Evolutionary conservation across 768 basidiomycete species (phyloP).

Genomic region (Cystofilobasidium ferigula): DNA sequence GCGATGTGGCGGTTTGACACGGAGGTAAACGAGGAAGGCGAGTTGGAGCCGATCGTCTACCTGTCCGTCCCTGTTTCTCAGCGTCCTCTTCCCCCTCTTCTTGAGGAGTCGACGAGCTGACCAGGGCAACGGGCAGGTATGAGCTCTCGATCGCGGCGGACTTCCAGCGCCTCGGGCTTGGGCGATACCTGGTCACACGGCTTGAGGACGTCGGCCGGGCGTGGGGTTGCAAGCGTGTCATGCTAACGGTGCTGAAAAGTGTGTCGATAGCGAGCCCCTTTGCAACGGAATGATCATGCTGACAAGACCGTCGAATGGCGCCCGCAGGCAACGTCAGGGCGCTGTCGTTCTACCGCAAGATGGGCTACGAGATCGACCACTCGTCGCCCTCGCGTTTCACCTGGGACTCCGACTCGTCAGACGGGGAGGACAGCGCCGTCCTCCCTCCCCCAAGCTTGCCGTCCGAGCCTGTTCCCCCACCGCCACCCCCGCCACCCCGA

Average conservation of each 20-base stretch:
- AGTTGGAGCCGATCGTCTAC: constrained; percentile 1
- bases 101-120: no score
- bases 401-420: neutral
- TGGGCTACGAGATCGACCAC: constrained; percentile 4
- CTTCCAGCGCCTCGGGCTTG: neutral
- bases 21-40: neutral
- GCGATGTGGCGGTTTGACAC: constrained; percentile 10
- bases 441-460: neutral
- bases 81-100: no score
- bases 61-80: neutral
- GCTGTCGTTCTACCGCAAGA: neutral
- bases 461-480: no score
- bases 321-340: constrained; percentile 4
- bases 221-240: neutral
- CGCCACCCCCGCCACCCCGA: neutral
- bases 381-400: constrained; percentile 3
- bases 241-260: constrained; percentile 5
- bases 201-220: constrained; percentile 2
- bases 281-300: neutral
- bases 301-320: neutral
- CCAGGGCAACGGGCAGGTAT: neutral
- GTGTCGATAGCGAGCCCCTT: neutral
- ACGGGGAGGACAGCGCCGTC: neutral
- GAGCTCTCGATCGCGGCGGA: neutral
- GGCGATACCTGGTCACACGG: neutral